Evolutionary conservation across 2,329 filamentous ascomycete species (phyloP).

Genomic region (Chalara sp.): DNA sequence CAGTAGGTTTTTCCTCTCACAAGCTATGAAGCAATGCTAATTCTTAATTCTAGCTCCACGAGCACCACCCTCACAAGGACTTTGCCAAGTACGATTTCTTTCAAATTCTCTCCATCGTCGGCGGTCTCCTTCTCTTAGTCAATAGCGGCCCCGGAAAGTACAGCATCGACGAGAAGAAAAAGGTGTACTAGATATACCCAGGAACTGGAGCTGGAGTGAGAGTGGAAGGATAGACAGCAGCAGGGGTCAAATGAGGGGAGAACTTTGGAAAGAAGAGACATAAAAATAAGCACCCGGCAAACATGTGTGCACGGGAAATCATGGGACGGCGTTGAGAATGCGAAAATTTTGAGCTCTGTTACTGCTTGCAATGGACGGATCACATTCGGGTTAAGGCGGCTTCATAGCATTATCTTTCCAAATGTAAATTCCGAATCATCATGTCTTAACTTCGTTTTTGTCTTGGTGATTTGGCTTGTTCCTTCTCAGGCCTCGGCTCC

Average conservation of each 20-base stretch:
- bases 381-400: conserved; percentile 1
- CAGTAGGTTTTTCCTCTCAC: conserved; percentile 52
- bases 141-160: conserved; percentile 98
- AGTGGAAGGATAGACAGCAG: conserved; percentile 2
- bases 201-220: neutral
- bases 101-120: conserved; percentile 98
- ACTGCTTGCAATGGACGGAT: conserved; percentile 7
- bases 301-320: neutral
- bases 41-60: conserved; percentile 63
- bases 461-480: too few relatives aligned
- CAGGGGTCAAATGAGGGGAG: conserved; percentile 5
- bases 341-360: neutral
- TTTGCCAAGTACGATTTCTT: conserved; percentile 99
- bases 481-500: too few relatives aligned
- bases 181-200: conserved; percentile 69
- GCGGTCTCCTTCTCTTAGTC: conserved; percentile 89
- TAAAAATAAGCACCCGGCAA: conserved; percentile 11
- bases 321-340: neutral
- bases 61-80: conserved; percentile 98
- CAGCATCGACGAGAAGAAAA: conserved; percentile 99
- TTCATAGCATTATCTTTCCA: conserved; percentile 1
- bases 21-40: conserved; percentile 2
- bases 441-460: too few relatives aligned
- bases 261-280: conserved; percentile 10
- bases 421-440: neutral